Evolutionary conservation across 2,329 filamentous ascomycete species (phyloP), one percentile per base, ranked within the genome.

Genomic region (Fusarium liriodendri): DNA sequence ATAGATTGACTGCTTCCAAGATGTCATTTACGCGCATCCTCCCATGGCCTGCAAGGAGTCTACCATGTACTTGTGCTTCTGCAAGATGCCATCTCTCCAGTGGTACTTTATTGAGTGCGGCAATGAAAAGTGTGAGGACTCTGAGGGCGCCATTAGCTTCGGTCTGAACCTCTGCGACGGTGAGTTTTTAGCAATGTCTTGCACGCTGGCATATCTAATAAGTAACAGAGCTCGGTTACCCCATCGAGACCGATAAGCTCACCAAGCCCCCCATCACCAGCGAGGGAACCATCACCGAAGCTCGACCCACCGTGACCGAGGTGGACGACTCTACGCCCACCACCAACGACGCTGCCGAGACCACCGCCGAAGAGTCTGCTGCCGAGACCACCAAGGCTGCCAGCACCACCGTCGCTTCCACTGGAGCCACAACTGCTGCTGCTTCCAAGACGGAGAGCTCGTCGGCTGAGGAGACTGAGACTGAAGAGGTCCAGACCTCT

Each of bases 101-200:
- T 33, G 47, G 25, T 75, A 74, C 62, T 80, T 79, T 64, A 40
- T 71, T 3, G 70, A 80, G 20, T 80, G 79, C 18, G 62, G 68
- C 22, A 59, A 74, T 10, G 58, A 54, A 16, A 69, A 70, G 55
- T 70, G 67, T 18, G 54, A 42, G 10, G 62, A 72, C 0, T 71
- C 68, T 11, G 47, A 67, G 5, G 60, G 52, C 2, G 74, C 78
- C 18, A 61, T 79, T 32, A 29, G 25, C 10, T 80, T 79, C 37
- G 78, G 77, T 4, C 69, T 74, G 20, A 71, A 76, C 29, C 69
- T 80, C n/a, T 80, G 89, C 85, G n/a, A 7, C 1, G 73, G 73
- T 73, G 20, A 29, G 66, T 47, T 33, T 10, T 4, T 1, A 29
- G 27, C 27, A 8, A 29, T 29, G 8, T 9, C 27, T 29, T 29